These are phyloP conservation scores for Aspergillus cavernicola DNA, from an alignment of 495 filamentous ascomycete genomes.

Conservation along the genomic window DNA sequence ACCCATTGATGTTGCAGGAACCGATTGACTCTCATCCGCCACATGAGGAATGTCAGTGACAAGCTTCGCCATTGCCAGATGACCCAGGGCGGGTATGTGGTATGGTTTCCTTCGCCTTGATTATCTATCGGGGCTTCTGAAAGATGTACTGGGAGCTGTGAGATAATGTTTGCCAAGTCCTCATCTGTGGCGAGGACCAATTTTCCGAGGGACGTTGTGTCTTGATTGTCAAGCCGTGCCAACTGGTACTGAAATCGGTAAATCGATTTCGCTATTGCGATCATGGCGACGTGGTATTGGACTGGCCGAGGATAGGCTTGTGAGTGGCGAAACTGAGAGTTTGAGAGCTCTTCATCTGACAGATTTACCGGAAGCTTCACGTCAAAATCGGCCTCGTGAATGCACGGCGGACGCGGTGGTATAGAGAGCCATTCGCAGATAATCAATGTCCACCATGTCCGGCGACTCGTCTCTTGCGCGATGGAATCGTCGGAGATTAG, in stretches of 20 bases:
- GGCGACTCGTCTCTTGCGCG: not conserved
- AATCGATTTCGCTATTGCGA: not conserved
- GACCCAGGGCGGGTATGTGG: not conserved
- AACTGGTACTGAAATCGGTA: not conserved
- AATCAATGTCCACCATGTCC: not conserved
- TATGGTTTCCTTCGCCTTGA: not conserved
- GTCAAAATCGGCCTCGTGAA: not conserved
- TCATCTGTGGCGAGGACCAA: not conserved
- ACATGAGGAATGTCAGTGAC: not conserved
- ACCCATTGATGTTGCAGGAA: not conserved
- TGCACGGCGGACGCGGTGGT: not conserved
- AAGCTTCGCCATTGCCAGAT: not conserved
- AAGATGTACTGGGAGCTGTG: not conserved
- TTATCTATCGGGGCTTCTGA: not conserved
- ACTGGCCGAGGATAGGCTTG: not conserved
- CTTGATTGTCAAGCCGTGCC: not conserved
- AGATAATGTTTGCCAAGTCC: not conserved
- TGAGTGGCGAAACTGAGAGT: not conserved
- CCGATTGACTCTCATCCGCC: not conserved
- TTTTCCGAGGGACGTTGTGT: not conserved
- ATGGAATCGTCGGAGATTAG: not conserved
- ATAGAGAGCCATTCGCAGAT: not conserved
- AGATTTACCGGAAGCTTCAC: not conserved
- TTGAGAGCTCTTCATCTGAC: not conserved
- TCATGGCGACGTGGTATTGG: not conserved